Evolutionary conservation across 345 rosid species (phyloP).

Genomic region (Orychophragmus violaceus): DNA sequence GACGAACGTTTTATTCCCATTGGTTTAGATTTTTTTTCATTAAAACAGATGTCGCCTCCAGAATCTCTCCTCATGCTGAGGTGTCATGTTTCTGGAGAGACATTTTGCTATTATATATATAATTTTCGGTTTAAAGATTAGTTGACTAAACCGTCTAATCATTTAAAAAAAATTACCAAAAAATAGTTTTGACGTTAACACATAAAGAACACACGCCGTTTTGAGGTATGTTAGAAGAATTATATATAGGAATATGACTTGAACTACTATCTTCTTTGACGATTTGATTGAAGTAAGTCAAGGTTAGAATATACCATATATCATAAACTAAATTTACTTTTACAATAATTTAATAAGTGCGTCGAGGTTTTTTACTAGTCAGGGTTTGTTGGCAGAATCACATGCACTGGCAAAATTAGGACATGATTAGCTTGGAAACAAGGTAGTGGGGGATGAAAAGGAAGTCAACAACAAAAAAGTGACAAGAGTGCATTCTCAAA

Average conservation of each 20-base stretch:
- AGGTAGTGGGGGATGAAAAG: slow-evolving; percentile 11
- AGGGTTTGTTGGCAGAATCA: slow-evolving; percentile 24
- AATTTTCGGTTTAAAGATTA: too few species aligned
- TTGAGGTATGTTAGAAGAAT: slow-evolving; percentile 3
- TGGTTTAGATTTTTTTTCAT: too few species aligned
- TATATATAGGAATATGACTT: too few species aligned
- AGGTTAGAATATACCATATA: neutral
- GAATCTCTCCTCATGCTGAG: too few species aligned
- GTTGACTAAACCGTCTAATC: too few species aligned
- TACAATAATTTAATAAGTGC: neutral
- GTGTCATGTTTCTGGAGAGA: too few species aligned
- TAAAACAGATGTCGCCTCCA: too few species aligned
- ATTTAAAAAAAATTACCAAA: too few species aligned
- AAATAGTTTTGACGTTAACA: neutral
- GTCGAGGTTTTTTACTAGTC: slow-evolving; percentile 10
- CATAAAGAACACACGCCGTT: neutral
- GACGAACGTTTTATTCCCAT: too few species aligned
- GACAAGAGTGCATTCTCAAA: slow-evolving; percentile 15
- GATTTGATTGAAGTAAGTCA: neutral
- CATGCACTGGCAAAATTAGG: slow-evolving; percentile 27
- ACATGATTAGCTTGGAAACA: slow-evolving; percentile 19
- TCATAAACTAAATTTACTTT: neutral
- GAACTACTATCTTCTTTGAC: slow-evolving; percentile 20
- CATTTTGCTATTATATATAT: too few species aligned
- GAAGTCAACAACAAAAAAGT: neutral